Base-by-base conservation (phyloP, 164 flowering plant genomes). In the Buxus sempervirens region DNA sequence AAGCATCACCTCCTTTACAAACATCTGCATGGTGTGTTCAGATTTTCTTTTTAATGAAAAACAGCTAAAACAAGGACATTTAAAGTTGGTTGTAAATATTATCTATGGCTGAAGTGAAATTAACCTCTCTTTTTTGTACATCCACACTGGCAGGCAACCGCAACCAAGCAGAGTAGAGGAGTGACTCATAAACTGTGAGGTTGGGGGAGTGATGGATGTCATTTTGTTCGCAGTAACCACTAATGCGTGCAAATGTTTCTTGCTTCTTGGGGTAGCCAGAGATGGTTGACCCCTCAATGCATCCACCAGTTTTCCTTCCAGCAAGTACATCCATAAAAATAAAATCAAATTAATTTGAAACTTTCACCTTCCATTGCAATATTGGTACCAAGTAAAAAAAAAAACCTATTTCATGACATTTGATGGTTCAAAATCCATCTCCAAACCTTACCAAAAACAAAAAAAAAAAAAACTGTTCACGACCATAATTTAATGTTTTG, bases 1-100 rank as follows among this genome's bases (percentile, higher is more conserved):
- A 25, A 89, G 91, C 96, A 90, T 92, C 63, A 95, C 98, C 72
- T 92, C 89, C 61, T 84, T 85, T 36, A 90, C 97, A 82, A 95
- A 95, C 67, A 79, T 76, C 98, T 95, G 76, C 73, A 74, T 18
- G 45, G n/a, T 66, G 57, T 16, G 28, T 51, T 22, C 16, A 20
- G 41, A 42, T 51, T 58, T 0, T 45, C 10, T 36, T 13, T 57
- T 5, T 26, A 58, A 16, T 5, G 26, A 57, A 38, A 5, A 7
- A 27, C 2, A 0, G 7, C 38, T 32, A 32, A 3, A 32, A 32
- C 5, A 32, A 32, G 7, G 7, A 32, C 10, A 0, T 18, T 27
- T 21, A n/a, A 5, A 2, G 26, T 10, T 48, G 22, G 12, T 25
- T 60, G 1, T 24, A 2, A 6, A 3, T 27, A 21, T 45, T 32